A percentile compares a stretch with the other conserved stretches of the same genome.
phyloP scores from a whole-genome alignment of 1,284 basidiomycete species.

The Sanghuangporus weigelae region DNA sequence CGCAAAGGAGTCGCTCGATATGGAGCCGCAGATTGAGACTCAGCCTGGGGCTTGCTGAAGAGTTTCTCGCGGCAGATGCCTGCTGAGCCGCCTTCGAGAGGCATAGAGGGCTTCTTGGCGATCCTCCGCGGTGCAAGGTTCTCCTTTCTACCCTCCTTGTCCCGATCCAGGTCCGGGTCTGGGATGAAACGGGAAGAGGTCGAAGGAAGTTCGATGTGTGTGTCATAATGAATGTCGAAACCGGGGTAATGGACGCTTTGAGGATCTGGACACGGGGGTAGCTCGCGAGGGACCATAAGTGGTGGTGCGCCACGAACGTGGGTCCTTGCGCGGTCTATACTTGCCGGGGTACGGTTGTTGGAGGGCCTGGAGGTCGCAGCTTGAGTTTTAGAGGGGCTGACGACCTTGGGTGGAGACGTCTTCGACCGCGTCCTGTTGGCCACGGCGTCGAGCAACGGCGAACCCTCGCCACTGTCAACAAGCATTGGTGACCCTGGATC shows the following conservation, averaged over 20 bases:
- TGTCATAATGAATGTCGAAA: conserved; percentile 57
- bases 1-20: background rate
- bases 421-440: background rate
- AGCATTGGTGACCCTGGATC: conserved; percentile 16
- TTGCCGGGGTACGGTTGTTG: conserved; percentile 21
- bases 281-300: conserved; percentile 36
- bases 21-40: conserved; percentile 3
- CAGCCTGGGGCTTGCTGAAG: background rate
- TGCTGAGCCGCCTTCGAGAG: conserved; percentile 15
- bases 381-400: background rate
- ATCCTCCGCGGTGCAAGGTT: conserved; percentile 41
- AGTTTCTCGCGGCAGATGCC: background rate
- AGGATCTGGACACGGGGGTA: conserved; percentile 43
- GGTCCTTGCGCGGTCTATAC: conserved; percentile 10
- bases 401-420: background rate
- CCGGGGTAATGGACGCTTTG: conserved; percentile 70
- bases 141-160: conserved; percentile 40
- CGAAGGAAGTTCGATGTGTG: conserved; percentile 30
- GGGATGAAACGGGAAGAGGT: conserved; percentile 11
- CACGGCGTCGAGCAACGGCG: background rate
- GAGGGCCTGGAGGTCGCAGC: conserved; percentile 17
- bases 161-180: conserved; percentile 1
- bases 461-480: background rate
- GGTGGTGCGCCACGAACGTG: conserved; percentile 9
- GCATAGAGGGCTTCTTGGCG: conserved; percentile 33